Base-by-base conservation (phyloP, 1,139 yeast genomes). In the Blastobotrys persicus region DNA sequence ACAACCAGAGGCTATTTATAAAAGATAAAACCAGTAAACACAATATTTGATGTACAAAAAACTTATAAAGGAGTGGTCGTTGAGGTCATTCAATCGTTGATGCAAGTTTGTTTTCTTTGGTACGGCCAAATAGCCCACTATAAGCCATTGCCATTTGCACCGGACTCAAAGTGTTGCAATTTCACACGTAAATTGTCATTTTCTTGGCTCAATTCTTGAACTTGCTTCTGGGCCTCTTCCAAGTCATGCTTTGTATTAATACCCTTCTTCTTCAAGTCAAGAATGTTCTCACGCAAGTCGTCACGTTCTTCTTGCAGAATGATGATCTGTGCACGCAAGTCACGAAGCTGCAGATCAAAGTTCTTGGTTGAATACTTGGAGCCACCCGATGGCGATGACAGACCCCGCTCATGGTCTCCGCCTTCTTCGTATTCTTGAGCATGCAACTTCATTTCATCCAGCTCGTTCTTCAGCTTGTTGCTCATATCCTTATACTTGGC, bases 291-390 rank as follows among this genome's bases (percentile, higher is more conserved):
- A 60, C 85, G 84, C 65, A 87, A 72, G 59, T 83, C 86, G 62
- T 88, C 94, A 58, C 95, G 78, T 68, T 88, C 96, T 67, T 88
- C 92, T 59, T 82, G 83, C 60, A 85, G 75, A 54, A 88, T 85
- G 59, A 78, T 85, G 60, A 88, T 73, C 64, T 88, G 95, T 1
- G 96, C 95, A 60, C 88, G 87, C 60, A 88, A 72, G 60, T 88
- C 96, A 60, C 86, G 82, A 42, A 88, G 76, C 66, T 84, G 87
- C 73, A 88, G 75, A 57, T 83, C 85, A 62, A 78, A 84, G 58
- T 85, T 91, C 37, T 88, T 88, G 56, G 76, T 79, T 50, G 80
- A 74, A 47, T 73, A 78, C 45, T 69, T 73, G 33, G 51, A 17
- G 28, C 46, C 45, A n/a, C 42, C 49, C 23, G 49, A 48, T 23